These are phyloP conservation scores for Oryza brachyantha DNA, from an alignment of 176 grass and related monocot species.

Conservation along the genomic window DNA sequence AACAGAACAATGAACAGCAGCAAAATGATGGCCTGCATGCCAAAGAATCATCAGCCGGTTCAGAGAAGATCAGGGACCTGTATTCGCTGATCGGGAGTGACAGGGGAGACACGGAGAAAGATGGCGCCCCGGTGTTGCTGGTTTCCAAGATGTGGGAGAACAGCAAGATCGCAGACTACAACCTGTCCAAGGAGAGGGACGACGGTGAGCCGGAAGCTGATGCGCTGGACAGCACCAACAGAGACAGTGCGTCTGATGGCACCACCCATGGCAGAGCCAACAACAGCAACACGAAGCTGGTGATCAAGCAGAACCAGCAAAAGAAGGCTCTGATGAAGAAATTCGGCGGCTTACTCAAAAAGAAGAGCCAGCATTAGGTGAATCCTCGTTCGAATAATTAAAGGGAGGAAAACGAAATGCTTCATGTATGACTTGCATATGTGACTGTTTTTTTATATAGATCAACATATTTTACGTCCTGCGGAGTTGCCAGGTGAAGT, in stretches of 20 bases:
- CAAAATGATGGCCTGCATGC: constrained; percentile 45
- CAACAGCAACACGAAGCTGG: constrained; percentile 21
- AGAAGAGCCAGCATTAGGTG: constrained; percentile 58
- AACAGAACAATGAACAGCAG: constrained; percentile 40
- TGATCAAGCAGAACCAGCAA: constrained; percentile 57
- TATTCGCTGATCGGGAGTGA: constrained; percentile 39
- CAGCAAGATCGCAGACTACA: constrained; percentile 35
- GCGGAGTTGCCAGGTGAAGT: neutral
- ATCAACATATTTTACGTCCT: neutral
- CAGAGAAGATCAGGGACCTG: constrained; percentile 45
- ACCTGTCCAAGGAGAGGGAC: constrained; percentile 48
- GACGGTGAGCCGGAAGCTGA: constrained; percentile 49
- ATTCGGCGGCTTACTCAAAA: constrained; percentile 72
- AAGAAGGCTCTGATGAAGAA: constrained; percentile 72
- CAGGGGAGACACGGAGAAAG: constrained; percentile 39
- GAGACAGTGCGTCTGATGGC: constrained; percentile 25
- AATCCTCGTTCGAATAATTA: neutral
- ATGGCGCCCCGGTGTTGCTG: constrained; percentile 35
- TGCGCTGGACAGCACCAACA: constrained; percentile 34
- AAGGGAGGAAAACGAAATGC: neutral
- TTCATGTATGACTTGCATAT: neutral
- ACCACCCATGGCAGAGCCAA: too few species aligned
- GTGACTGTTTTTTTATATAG: constrained; percentile 25
- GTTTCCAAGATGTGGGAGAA: constrained; percentile 49
- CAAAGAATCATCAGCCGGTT: constrained; percentile 32